Base-by-base conservation (phyloP, 2,329 filamentous ascomycete genomes). In the Diaporthe vaccinii region DNA sequence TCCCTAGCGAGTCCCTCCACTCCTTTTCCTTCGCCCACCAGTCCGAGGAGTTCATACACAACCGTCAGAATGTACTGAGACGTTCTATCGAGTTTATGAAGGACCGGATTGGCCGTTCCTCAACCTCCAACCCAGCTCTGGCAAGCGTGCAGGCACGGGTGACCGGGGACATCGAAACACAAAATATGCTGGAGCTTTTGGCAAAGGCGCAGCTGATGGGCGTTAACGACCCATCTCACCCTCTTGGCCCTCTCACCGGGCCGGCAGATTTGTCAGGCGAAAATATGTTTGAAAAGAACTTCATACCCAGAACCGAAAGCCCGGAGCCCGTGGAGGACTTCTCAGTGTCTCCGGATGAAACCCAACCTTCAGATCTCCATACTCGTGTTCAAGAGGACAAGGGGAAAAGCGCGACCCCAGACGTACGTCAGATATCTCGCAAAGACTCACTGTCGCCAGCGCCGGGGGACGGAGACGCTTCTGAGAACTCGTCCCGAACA, bases 21-120 rank as follows among this genome's bases (percentile, higher is more conserved):
- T 99, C 97, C 2, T 99, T 99, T 86, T 98, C 96, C 17, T 99
- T 99, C 84, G 95, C 97, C 55, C 95, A 98, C 79, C 96, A 98
- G 84, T 96, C 96, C 4, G 96, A 98, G 81, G 96, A 98, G 77
- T 92, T 95, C 77, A 89, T 98, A 74, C 94, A 98, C 82, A 98
- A 91, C 83, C 93, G 97, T 73, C 96, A 98, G 83, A 98, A 95
- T 87, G 93, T 98, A 46, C 84, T 99, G 80, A 98, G 98, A 85
- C 91, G 96, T 75, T 98, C 96, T 12, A 93, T 98, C 81, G 97
- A 98, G 83, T 98, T 98, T 82, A 97, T 99, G 94, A 94, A 94
- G 81, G 95, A 98, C 82, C 94, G 94, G 78, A 90, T 97, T 84
- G 94, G 94, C 78, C 96, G 95, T 93, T 91, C 93, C 44, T 85